Evolutionary conservation across 2,329 filamentous ascomycete genomes (phyloP).

Genomic region (Onygena corvina): DNA sequence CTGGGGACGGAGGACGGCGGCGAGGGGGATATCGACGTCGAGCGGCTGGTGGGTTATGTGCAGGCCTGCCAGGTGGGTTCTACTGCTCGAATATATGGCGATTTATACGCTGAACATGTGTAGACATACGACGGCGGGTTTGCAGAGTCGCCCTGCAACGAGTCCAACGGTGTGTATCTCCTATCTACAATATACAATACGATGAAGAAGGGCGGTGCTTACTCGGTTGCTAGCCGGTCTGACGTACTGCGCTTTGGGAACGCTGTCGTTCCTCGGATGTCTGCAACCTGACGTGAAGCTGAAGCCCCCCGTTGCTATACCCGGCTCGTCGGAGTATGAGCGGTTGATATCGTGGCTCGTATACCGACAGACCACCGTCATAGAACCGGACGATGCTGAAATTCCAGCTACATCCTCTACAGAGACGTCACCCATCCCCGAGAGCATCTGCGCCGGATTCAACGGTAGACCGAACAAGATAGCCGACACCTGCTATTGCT

Average conservation of each 20-base stretch:
- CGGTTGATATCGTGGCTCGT: slow-evolving; percentile 45
- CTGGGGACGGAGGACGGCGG: slow-evolving; percentile 52
- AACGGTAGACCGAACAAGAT: slow-evolving; percentile 86
- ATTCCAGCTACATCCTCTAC: too few species aligned
- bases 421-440: too few species aligned
- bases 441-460: slow-evolving; percentile 49
- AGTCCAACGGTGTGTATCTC: slow-evolving; percentile 60
- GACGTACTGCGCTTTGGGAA: slow-evolving; percentile 74
- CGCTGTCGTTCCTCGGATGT: slow-evolving; percentile 62
- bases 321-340: background rate
- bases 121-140: slow-evolving; percentile 78
- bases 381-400: slow-evolving; percentile 25
- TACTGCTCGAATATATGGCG: background rate
- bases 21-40: slow-evolving; percentile 61
- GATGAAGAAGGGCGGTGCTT: too few species aligned
- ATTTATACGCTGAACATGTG: slow-evolving; percentile 8
- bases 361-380: slow-evolving; percentile 51
- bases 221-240: slow-evolving; percentile 79
- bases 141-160: slow-evolving; percentile 62
- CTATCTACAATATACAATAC: slow-evolving; percentile 4
- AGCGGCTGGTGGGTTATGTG: slow-evolving; percentile 58
- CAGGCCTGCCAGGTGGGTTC: slow-evolving; percentile 46
- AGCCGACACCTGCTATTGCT: slow-evolving; percentile 90
- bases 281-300: slow-evolving; percentile 32
- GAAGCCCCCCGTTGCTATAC: slow-evolving; percentile 18